phyloP scores from a whole-genome alignment of 164 flowering plant species.

The Chimonanthus salicifolius region DNA sequence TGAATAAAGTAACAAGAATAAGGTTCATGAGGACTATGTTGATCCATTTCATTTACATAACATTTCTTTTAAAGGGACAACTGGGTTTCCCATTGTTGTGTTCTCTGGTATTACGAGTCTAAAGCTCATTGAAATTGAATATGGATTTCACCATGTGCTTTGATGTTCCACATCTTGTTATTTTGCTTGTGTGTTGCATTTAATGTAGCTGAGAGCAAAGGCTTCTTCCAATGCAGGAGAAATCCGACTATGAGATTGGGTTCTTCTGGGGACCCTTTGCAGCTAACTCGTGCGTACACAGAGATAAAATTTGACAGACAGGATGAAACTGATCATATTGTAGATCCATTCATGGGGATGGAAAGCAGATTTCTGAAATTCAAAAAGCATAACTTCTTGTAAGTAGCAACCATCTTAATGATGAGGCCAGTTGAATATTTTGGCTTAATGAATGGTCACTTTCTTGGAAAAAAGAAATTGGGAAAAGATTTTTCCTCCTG shows the following conservation, averaged over 20 bases:
- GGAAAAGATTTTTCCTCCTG: background rate
- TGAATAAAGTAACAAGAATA: background rate
- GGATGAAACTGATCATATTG: constrained; percentile 19
- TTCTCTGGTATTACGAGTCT: background rate
- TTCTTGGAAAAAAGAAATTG: too few relatives aligned
- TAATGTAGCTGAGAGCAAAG: background rate
- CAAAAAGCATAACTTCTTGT: constrained; percentile 69
- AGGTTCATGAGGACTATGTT: background rate
- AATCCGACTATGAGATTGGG: constrained; percentile 24
- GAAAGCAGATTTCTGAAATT: constrained; percentile 66
- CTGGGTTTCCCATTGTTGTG: background rate
- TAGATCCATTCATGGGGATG: constrained; percentile 48
- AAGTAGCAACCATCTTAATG: constrained; percentile 25
- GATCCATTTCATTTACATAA: background rate
- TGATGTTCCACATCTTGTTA: background rate
- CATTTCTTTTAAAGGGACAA: background rate
- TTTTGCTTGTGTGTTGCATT: background rate
- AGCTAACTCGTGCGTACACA: constrained; percentile 32
- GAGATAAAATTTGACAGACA: constrained; percentile 20
- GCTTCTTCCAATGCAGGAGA: constrained; percentile 29
- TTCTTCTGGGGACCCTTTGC: constrained; percentile 38
- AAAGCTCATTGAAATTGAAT: background rate
- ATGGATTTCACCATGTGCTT: background rate
- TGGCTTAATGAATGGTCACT: background rate
- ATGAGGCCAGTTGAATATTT: background rate